Evolutionary conservation across 1,284 basidiomycete species (phyloP), one percentile per base, ranked within the genome.

Genomic region (Chalciporus sp.): DNA sequence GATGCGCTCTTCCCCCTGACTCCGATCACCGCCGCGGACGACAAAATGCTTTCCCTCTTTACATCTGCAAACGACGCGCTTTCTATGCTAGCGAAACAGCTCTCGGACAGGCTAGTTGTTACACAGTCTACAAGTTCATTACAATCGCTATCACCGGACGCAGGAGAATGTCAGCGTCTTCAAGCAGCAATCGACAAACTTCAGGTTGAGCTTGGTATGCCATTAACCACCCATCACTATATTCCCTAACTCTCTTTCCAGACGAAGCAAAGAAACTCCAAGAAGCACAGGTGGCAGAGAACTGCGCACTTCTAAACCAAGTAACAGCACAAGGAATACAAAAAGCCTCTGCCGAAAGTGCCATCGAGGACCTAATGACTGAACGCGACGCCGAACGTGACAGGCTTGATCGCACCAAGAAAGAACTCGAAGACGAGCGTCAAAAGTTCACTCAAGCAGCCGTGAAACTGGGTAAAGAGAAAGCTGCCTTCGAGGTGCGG

Each of bases 391-490:
- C 76, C 35, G 83, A 85, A 62, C 75, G 70, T 42, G 76, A 82
- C 45, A 73, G 77, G 17, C 66, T 88, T 31, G 78, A 82, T 29
- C 72, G 68, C 20, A 74, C 83, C 44, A 76, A 74, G 60, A 71
- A 68, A 47, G 78, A 86, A 44, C 80, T 94, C 7, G 86, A 92
- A 48, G 74, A 79, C 10, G 89, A 94, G 62, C 79, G 87, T 11
- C 74, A 74, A 49, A 82, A 82, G 57, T 84, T 91, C 59, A 83
- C 83, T 0, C 83, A 86, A 53, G 84, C 84, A 11, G 77, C 84
- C 12, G 72, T 86, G 17, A 78, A 76, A 55, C 70, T 94, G 14
- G 82, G 82, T 0, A 81, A 81, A 59, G 90, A 93, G 56, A 83
- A 83, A 61, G 79, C 81, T 3, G 72, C 75, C 5, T 67, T 93